Evolutionary conservation across 331 rosid genomes (phyloP).

Genomic region (Pyracantha coccinea): DNA sequence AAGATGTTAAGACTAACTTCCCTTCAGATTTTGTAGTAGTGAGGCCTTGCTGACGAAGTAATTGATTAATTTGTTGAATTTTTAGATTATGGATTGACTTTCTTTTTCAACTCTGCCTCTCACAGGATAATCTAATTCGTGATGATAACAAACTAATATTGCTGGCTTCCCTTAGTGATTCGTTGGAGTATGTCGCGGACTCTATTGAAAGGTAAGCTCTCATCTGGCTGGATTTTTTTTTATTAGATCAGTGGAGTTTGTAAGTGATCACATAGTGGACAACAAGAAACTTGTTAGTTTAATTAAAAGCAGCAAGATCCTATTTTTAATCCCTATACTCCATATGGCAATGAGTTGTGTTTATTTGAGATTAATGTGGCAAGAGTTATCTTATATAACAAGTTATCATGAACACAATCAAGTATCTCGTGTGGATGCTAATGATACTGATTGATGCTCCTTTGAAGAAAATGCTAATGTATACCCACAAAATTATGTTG

Average conservation of each 20-base stretch:
- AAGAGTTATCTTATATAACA: not conserved
- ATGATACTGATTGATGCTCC: not conserved
- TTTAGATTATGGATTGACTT: not conserved
- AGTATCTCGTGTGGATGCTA: not conserved
- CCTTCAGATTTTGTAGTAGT: not conserved
- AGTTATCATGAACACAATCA: not conserved
- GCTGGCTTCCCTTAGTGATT: conserved; percentile 96
- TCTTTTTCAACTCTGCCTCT: conserved; percentile 8
- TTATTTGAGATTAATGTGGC: not conserved
- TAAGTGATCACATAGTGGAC: conserved; percentile 1
- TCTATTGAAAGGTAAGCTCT: conserved; percentile 82
- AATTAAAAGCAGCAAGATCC: not conserved
- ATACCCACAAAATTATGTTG: not conserved
- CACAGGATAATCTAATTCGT: conserved; percentile 89
- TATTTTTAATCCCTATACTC: not conserved
- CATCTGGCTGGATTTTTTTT: conserved; percentile 4
- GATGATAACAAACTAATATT: conserved; percentile 92
- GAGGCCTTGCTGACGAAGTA: not conserved
- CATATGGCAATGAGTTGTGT: not conserved
- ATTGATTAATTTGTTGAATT: not conserved
- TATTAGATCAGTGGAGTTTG: not conserved
- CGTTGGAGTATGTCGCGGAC: conserved; percentile 94
- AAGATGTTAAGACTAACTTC: not conserved
- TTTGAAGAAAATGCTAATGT: not conserved
- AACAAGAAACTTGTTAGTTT: conserved; percentile 3